Percentiles rank a stretch among this genome's conserved stretches.
These are phyloP conservation scores for Candida tibetensis DNA, from an alignment of 805 yeast species.

Conservation along the genomic window DNA sequence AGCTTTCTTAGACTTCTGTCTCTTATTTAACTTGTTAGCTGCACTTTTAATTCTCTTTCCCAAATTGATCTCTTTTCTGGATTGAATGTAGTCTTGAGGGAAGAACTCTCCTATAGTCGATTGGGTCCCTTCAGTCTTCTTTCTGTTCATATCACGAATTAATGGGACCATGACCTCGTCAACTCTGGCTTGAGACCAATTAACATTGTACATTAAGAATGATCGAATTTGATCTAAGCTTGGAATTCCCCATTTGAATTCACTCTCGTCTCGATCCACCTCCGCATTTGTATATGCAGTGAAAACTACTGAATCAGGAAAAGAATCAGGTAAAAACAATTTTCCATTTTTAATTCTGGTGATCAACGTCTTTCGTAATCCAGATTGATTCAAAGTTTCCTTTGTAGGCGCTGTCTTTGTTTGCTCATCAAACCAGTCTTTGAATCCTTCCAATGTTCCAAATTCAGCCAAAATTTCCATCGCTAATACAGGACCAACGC, in stretches of 20 bases:
- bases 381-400: slow-evolving; percentile 34
- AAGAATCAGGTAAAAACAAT: slow-evolving; percentile 53
- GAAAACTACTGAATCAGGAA: slow-evolving; percentile 67
- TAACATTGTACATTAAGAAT: slow-evolving; percentile 65
- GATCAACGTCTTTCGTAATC: slow-evolving; percentile 57
- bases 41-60: slow-evolving; percentile 66
- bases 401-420: slow-evolving; percentile 21
- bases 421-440: slow-evolving; percentile 57
- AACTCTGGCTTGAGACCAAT: slow-evolving; percentile 74
- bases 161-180: slow-evolving; percentile 87
- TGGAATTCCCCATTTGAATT: slow-evolving; percentile 88
- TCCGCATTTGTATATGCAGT: slow-evolving; percentile 79
- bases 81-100: slow-evolving; percentile 53
- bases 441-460: slow-evolving; percentile 41
- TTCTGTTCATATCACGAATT: slow-evolving; percentile 71
- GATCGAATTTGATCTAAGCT: slow-evolving; percentile 75
- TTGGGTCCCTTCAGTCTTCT: slow-evolving; percentile 54
- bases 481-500: slow-evolving; percentile 91
- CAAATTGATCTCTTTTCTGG: slow-evolving; percentile 44
- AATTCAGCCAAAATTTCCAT: slow-evolving; percentile 90
- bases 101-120: slow-evolving; percentile 65
- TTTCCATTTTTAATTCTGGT: slow-evolving; percentile 52
- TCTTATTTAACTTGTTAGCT: slow-evolving; percentile 43
- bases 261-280: slow-evolving; percentile 76
- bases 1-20: too few relatives aligned